phyloP scores from a whole-genome alignment of 1,139 yeast species.

The Entelexis paramagnoliae region DNA sequence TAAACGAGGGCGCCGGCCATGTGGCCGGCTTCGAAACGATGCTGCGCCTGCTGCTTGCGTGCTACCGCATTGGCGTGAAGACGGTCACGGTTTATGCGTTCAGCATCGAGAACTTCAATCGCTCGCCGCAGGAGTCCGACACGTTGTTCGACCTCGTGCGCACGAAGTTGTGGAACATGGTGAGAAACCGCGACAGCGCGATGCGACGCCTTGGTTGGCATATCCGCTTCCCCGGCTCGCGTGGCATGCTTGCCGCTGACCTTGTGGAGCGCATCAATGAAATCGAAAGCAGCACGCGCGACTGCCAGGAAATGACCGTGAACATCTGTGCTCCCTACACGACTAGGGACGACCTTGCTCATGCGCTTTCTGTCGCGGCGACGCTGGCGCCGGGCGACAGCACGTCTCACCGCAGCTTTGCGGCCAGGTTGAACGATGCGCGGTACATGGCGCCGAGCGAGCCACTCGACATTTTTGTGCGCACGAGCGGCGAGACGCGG shows the following conservation, averaged over 20 bases:
- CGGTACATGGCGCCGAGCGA: slow-evolving; percentile 63
- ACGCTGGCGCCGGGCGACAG: neutral
- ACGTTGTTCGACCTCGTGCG: slow-evolving; percentile 78
- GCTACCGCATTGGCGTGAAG: slow-evolving; percentile 74
- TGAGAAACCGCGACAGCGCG: slow-evolving; percentile 40
- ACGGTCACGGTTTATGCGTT: slow-evolving; percentile 89
- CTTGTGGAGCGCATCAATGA: slow-evolving; percentile 51
- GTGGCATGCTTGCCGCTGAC: slow-evolving; percentile 54
- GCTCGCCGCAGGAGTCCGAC: slow-evolving; percentile 71
- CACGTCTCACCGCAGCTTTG: neutral
- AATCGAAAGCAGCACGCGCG: slow-evolving; percentile 58
- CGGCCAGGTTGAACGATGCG: slow-evolving; percentile 37
- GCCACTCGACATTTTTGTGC: slow-evolving; percentile 67
- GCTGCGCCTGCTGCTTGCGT: slow-evolving; percentile 38
- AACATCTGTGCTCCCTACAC: slow-evolving; percentile 96
- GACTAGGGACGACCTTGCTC: slow-evolving; percentile 79
- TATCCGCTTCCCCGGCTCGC: slow-evolving; percentile 66
- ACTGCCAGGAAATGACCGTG: slow-evolving; percentile 59
- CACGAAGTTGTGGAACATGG: slow-evolving; percentile 43
- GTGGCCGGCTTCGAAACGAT: slow-evolving; percentile 82
- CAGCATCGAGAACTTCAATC: slow-evolving; percentile 86
- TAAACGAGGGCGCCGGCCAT: slow-evolving; percentile 84
- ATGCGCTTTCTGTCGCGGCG: slow-evolving; percentile 40
- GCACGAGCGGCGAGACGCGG: slow-evolving; percentile 83
- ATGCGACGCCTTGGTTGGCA: slow-evolving; percentile 61